These are phyloP conservation scores for Aureococcus anophagefferens DNA, from an alignment of 108 stramenopile genomes.

Conservation along the genomic window DNA sequence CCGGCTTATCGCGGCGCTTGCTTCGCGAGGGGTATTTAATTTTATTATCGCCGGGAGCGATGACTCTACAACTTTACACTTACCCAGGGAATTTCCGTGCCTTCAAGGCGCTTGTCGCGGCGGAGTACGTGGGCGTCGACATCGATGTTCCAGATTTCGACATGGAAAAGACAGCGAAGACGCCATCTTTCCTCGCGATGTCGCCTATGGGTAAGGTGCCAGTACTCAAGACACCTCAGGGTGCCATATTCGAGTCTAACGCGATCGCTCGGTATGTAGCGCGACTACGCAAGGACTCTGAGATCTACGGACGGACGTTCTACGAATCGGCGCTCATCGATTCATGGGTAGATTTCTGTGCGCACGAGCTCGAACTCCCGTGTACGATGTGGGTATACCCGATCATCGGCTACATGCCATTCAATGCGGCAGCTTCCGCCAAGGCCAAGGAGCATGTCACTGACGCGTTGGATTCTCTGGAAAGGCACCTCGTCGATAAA, in stretches of 20 bases:
- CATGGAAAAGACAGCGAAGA: constrained; percentile 20
- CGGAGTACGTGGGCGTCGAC: constrained; percentile 67
- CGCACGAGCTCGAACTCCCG: constrained; percentile 79
- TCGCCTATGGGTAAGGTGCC: constrained; percentile 80
- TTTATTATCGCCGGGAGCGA: too few relatives aligned
- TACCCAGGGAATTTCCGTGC: constrained; percentile 73
- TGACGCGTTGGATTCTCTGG: constrained; percentile 49
- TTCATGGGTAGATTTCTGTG: constrained; percentile 72
- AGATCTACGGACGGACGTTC: constrained; percentile 56
- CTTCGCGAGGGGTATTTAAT: too few relatives aligned
- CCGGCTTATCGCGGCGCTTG: too few relatives aligned
- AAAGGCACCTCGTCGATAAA: constrained; percentile 40
- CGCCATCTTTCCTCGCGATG: too few relatives aligned
- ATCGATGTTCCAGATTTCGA: constrained; percentile 57
- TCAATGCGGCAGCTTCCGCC: constrained; percentile 37
- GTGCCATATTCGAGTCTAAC: constrained; percentile 59
- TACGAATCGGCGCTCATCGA: constrained; percentile 61
- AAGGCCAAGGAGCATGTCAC: constrained; percentile 67
- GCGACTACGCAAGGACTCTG: constrained; percentile 58
- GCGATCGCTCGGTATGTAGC: constrained; percentile 78
- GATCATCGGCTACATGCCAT: constrained; percentile 71
- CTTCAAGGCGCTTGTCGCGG: constrained; percentile 79
- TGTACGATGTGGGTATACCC: constrained; percentile 77
- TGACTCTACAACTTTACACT: too few relatives aligned
- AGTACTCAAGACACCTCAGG: constrained; percentile 61